Conservation (phyloP, 2,329 filamentous ascomycete genomes). For the Raffaelea deltoideospora region DNA sequence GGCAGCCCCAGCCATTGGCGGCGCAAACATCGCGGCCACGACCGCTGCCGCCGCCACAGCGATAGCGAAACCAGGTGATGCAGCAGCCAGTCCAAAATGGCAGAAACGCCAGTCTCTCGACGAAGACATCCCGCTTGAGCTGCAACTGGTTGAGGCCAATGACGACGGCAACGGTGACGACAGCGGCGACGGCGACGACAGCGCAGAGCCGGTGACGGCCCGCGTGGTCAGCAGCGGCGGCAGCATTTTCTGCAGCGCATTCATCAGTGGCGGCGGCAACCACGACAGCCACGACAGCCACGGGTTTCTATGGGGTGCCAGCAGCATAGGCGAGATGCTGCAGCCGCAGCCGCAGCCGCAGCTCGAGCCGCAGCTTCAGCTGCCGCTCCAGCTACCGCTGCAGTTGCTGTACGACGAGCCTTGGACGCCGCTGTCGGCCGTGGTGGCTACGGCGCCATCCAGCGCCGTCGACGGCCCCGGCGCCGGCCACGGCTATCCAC, state of each 20-base stretch:
- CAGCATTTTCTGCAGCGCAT: background rate
- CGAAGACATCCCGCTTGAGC: too few relatives aligned
- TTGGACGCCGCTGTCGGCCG: background rate
- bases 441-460: background rate
- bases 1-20: too few relatives aligned
- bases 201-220: background rate
- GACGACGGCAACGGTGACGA: too few relatives aligned
- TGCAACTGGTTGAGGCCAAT: too few relatives aligned
- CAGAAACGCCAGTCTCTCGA: too few relatives aligned
- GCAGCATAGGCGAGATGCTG: conserved; percentile 30
- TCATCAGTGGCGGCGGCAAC: too few relatives aligned
- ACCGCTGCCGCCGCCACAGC: too few relatives aligned
- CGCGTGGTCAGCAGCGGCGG: background rate
- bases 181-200: background rate
- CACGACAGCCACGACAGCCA: background rate
- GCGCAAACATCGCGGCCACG: too few relatives aligned
- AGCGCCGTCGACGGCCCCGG: background rate
- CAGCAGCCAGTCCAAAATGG: too few relatives aligned
- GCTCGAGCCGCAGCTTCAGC: background rate
- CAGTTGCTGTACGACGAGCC: too few relatives aligned
- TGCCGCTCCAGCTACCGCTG: background rate
- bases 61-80: too few relatives aligned
- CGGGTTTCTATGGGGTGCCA: conserved; percentile 13
- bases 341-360: background rate
- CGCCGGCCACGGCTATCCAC: too few relatives aligned